phyloP scores from a whole-genome alignment of 371 early-diverging fungal genomes.

The Mucor irregularis region DNA sequence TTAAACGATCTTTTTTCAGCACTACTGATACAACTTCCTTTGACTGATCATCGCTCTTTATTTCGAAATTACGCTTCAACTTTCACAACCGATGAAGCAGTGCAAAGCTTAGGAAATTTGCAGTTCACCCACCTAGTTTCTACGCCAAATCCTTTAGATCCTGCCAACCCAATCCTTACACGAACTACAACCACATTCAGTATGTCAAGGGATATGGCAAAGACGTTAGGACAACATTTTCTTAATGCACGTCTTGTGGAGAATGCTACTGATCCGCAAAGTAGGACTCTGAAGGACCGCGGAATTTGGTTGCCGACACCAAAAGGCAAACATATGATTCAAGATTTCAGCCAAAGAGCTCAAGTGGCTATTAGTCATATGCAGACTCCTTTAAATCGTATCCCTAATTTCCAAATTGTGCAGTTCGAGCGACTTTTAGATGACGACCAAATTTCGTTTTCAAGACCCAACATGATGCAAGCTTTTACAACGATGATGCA shows the following conservation, averaged over 20 bases:
- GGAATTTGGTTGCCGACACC: constrained; percentile 53
- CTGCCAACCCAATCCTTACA: constrained; percentile 24
- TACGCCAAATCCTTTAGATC: constrained; percentile 53
- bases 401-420: constrained; percentile 31
- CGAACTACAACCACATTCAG: constrained; percentile 57
- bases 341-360: constrained; percentile 41
- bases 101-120: constrained; percentile 44
- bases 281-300: constrained; percentile 51
- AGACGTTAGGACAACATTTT: constrained; percentile 55
- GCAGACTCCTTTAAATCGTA: constrained; percentile 17
- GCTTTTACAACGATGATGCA: constrained; percentile 61
- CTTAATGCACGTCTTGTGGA: constrained; percentile 59
- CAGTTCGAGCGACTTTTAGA: constrained; percentile 38
- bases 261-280: constrained; percentile 49
- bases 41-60: constrained; percentile 45
- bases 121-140: constrained; percentile 57
- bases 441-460: constrained; percentile 43
- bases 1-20: constrained; percentile 42
- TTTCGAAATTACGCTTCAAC: constrained; percentile 57
- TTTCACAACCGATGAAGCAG: constrained; percentile 62
- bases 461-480: constrained; percentile 48
- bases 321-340: constrained; percentile 56
- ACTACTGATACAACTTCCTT: constrained; percentile 37
- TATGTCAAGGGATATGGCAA: constrained; percentile 55
- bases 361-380: constrained; percentile 38